phyloP scores from a whole-genome alignment of 257 asterid species.

The Perilla frutescens region DNA sequence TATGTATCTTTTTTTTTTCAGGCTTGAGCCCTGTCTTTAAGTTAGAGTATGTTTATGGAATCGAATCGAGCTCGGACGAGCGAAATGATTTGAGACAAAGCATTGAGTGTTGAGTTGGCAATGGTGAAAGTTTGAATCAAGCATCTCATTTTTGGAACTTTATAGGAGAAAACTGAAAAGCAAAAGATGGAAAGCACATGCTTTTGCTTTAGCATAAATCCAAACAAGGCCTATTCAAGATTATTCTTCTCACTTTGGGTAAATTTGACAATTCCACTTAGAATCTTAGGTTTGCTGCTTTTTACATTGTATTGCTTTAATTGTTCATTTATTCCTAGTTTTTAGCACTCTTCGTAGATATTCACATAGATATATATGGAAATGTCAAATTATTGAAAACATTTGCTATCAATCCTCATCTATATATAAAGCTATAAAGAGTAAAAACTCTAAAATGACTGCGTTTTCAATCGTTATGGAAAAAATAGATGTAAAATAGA shows the following conservation, averaged over 20 bases:
- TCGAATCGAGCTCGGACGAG: too few species aligned
- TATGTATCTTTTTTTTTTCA: too few species aligned
- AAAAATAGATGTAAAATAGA: too few species aligned
- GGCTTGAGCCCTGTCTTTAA: too few species aligned
- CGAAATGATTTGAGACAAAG: too few species aligned
- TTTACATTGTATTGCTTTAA: constrained; percentile 17
- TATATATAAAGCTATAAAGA: neutral
- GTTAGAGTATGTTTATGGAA: too few species aligned
- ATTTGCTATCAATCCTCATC: too few species aligned
- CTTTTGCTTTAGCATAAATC: constrained; percentile 34
- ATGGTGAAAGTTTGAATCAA: constrained; percentile 7
- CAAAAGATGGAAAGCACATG: constrained; percentile 32
- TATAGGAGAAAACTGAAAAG: neutral
- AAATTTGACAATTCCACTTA: constrained; percentile 13
- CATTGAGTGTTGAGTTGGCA: constrained; percentile 23
- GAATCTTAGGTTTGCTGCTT: constrained; percentile 17
- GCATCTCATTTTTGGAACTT: constrained; percentile 39
- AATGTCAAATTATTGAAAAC: neutral
- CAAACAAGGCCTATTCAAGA: neutral
- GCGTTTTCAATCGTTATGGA: neutral
- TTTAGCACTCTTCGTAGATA: neutral
- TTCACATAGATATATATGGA: too few species aligned
- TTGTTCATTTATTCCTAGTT: neutral
- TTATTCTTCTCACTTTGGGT: constrained; percentile 23
- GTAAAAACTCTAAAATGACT: neutral